Conservation (phyloP, 2,329 filamentous ascomycete genomes). For the Ascochyta clinopodiicola region DNA sequence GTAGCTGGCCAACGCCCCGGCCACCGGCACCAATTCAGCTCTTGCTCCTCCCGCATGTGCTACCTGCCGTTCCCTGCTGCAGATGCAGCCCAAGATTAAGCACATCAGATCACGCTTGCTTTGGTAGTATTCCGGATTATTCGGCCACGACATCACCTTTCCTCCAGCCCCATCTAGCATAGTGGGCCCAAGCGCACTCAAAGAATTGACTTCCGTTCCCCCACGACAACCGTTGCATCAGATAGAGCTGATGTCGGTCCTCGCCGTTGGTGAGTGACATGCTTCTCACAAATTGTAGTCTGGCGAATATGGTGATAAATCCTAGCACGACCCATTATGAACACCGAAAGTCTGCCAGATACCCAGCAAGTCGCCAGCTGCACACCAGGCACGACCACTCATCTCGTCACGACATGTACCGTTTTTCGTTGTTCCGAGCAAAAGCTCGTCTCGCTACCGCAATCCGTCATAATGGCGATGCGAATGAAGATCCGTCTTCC, state of each 20-base stretch:
- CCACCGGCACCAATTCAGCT: background rate
- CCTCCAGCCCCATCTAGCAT: background rate
- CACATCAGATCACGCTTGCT: background rate
- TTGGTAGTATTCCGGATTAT: background rate
- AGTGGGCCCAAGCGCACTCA: constrained; percentile 1
- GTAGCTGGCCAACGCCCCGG: background rate
- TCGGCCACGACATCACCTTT: background rate
- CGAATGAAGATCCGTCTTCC: constrained; percentile 22
- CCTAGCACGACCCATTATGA: background rate
- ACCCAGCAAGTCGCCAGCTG: background rate
- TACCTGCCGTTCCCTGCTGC: constrained; percentile 13
- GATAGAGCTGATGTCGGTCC: constrained; percentile 8
- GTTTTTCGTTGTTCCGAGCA: constrained; percentile 1
- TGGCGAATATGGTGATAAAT: background rate
- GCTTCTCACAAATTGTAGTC: background rate
- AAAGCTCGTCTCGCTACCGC: constrained; percentile 6
- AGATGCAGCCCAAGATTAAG: constrained; percentile 3
- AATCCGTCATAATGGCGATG: background rate
- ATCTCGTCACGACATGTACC: background rate
- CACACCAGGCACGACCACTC: background rate
- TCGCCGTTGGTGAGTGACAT: background rate
- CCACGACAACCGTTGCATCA: constrained; percentile 6
- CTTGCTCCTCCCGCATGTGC: background rate
- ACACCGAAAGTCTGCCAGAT: background rate
- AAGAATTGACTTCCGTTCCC: constrained; percentile 8